These are phyloP conservation scores for Microsporum ferrugineum DNA, from an alignment of 2,329 filamentous ascomycete genomes.

Conservation along the genomic window DNA sequence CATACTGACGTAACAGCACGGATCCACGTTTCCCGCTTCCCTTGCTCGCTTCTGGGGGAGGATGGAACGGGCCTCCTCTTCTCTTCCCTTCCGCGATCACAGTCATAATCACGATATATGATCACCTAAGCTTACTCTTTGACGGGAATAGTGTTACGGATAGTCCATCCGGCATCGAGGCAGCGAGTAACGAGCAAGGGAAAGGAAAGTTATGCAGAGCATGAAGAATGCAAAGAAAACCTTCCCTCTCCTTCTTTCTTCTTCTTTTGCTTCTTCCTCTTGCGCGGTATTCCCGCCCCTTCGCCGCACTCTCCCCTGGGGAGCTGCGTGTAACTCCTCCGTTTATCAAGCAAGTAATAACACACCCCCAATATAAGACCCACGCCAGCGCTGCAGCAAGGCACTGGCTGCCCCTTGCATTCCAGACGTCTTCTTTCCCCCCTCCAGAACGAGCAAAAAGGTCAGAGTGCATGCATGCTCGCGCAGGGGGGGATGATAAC, in stretches of 20 bases:
- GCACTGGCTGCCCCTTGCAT: conserved; percentile 1
- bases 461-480: neutral
- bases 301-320: neutral
- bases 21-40: neutral
- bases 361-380: neutral
- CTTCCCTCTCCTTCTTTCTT: neutral
- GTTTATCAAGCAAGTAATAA: neutral
- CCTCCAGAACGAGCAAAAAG: neutral
- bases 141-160: neutral
- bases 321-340: neutral
- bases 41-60: neutral
- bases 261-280: neutral
- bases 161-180: neutral
- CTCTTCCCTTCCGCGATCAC: neutral
- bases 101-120: neutral
- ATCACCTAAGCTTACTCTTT: neutral
- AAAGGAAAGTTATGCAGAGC: conserved; percentile 2
- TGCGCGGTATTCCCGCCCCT: neutral
- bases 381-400: neutral
- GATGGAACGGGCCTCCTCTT: neutral
- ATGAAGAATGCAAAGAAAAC: neutral
- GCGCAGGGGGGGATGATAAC: neutral
- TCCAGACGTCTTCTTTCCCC: conserved; percentile 1
- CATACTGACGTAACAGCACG: neutral
- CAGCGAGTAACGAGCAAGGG: neutral